Base-by-base conservation (phyloP, 495 filamentous ascomycete genomes). In the Thermothielavioides terrestris region DNA sequence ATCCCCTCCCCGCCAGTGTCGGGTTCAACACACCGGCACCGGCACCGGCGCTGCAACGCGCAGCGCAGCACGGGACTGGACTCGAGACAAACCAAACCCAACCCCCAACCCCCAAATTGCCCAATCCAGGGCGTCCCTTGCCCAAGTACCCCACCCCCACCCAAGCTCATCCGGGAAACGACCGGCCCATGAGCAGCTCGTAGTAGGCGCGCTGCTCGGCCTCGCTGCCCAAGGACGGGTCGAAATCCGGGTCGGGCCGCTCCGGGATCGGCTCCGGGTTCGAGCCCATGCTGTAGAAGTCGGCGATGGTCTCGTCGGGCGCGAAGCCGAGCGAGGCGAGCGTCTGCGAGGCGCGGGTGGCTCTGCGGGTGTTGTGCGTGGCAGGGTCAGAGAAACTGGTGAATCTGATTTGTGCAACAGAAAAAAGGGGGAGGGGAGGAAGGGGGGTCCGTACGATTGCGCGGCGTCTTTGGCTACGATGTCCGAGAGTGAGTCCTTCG, bases 391-490 rank as follows among this genome's bases (percentile, higher is more conserved):
- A n/a, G n/a, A n/a, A n/a, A n/a, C n/a, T n/a, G n/a, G n/a, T n/a
- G n/a, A n/a, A n/a, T n/a, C n/a, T n/a, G n/a, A n/a, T n/a, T n/a
- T n/a, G n/a, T n/a, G n/a, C n/a, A n/a, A 31, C 3, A 17, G 10
- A 3, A 18, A 27, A 23, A 18, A 4, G 17, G 8, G 7, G 2
- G n/a, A n/a, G n/a, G n/a, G 9, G 3, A 18, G 10, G 6, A 26
- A 41, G 2, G 12, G 34, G 35, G 2, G 3, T 12, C 37, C 57
- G 35, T 54, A 67, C 64, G 52, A 54, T 50, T 61, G 54, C 1
- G 60, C 65, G 4, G 65, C 65, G 35, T 68, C 65, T 31, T 52
- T 66, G 41, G 65, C 65, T n/a, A 68, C 58, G 22, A 68, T 52
- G 41, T 68, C 65, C 8, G 65, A 68, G 9, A 67, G 42, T 11